Conservation (phyloP, 1,284 basidiomycete species). For the Ganoderma lingzhi region DNA sequence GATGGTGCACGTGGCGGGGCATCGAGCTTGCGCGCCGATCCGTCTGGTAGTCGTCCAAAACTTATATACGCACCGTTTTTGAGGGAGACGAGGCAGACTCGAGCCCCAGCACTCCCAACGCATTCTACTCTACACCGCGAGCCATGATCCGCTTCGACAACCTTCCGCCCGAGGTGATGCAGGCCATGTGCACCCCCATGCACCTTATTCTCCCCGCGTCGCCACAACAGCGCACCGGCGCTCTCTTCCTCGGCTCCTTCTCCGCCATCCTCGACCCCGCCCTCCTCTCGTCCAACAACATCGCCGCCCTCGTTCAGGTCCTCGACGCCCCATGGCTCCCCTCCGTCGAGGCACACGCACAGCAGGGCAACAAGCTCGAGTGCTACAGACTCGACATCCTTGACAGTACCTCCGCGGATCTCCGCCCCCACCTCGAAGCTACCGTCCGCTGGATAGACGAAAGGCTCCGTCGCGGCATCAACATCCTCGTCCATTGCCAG, state of each 20-base stretch:
- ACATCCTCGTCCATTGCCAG: constrained; percentile 72
- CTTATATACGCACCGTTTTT: constrained; percentile 5
- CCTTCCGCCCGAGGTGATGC: constrained; percentile 73
- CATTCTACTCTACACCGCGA: neutral
- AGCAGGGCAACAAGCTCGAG: constrained; percentile 54
- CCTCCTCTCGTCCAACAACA: constrained; percentile 44
- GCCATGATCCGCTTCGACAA: constrained; percentile 78
- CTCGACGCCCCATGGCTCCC: constrained; percentile 70
- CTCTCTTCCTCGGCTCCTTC: constrained; percentile 50
- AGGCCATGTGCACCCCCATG: constrained; percentile 64
- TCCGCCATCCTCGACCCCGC: constrained; percentile 39
- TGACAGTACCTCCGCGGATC: constrained; percentile 61
- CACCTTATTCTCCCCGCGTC: constrained; percentile 60
- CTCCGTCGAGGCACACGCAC: constrained; percentile 48
- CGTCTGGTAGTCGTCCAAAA: constrained; percentile 1
- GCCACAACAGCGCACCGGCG: constrained; percentile 40
- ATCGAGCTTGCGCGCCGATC: neutral
- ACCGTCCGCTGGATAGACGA: constrained; percentile 64
- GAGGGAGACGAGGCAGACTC: neutral
- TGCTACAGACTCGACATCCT: constrained; percentile 72
- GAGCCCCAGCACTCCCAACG: neutral
- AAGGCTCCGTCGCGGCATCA: constrained; percentile 56
- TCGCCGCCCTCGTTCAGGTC: constrained; percentile 73
- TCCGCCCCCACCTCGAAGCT: constrained; percentile 61
- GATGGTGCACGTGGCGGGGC: neutral